Percentiles rank a stretch among this genome's conserved stretches.
Conservation (phyloP, 2,329 filamentous ascomycete genomes). For the Coniochaeta sp. region DNA sequence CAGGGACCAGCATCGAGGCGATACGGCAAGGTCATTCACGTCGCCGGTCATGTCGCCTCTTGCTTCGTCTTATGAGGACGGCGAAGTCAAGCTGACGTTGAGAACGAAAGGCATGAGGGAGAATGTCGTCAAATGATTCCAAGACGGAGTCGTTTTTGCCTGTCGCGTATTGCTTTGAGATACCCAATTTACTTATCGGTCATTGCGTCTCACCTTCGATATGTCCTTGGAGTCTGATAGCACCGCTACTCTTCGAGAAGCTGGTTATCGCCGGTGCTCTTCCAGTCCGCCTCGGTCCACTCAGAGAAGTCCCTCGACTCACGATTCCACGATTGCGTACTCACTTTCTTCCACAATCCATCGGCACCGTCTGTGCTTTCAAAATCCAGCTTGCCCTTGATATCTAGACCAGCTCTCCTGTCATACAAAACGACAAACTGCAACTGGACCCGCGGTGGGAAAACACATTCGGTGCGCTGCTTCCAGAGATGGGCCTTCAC, state of each 20-base stretch:
- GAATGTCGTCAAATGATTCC: conserved; percentile 5
- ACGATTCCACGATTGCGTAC: neutral
- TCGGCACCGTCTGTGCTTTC: neutral
- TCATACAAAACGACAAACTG: neutral
- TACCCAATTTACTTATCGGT: neutral
- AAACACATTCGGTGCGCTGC: neutral
- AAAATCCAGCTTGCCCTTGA: neutral
- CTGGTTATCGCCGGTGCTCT: neutral
- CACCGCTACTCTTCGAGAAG: neutral
- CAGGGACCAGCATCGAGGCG: conserved; percentile 16
- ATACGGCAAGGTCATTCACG: neutral
- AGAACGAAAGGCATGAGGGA: conserved; percentile 50
- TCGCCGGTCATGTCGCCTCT: conserved; percentile 6
- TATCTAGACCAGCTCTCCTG: neutral
- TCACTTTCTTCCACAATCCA: neutral
- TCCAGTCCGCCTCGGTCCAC: neutral
- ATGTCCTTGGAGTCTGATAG: neutral
- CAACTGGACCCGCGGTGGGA: neutral
- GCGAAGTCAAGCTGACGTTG: conserved; percentile 38
- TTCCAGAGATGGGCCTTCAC: neutral
- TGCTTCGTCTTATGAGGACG: conserved; percentile 34
- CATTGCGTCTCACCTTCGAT: neutral
- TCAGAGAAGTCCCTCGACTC: neutral
- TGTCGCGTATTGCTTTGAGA: neutral
- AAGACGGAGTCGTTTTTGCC: neutral